Evolutionary conservation across 1,139 yeast species (phyloP).

Genomic region (Saccharomyces hybrid): DNA sequence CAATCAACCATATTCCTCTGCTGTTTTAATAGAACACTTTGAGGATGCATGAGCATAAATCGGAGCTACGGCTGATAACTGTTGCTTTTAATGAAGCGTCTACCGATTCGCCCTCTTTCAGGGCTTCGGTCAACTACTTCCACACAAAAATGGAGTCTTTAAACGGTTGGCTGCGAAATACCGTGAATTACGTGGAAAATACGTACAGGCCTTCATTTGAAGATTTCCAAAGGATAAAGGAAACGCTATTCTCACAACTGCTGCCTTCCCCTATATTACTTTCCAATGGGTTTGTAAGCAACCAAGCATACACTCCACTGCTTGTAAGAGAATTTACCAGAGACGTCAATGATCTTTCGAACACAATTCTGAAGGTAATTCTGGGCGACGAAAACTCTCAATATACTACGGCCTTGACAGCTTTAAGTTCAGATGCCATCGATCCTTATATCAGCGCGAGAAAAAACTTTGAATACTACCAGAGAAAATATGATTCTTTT

Average conservation of each 20-base stretch:
- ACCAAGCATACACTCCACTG: constrained; percentile 64
- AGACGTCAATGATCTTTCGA: constrained; percentile 38
- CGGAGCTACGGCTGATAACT: constrained; percentile 50
- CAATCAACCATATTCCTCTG: too few species aligned
- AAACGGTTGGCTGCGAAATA: constrained; percentile 61
- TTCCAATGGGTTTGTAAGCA: constrained; percentile 55
- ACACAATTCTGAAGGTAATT: constrained; percentile 14
- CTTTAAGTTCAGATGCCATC: constrained; percentile 37
- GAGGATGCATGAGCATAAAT: not conserved
- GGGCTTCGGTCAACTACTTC: constrained; percentile 67
- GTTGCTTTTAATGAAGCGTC: constrained; percentile 87
- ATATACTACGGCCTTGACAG: constrained; percentile 17
- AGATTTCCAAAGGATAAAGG: constrained; percentile 46
- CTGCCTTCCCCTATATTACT: constrained; percentile 47
- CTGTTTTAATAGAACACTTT: not conserved
- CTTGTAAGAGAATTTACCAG: constrained; percentile 50
- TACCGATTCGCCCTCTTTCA: constrained; percentile 80
- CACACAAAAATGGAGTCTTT: constrained; percentile 59
- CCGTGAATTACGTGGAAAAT: constrained; percentile 43
- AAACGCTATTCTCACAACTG: constrained; percentile 43
- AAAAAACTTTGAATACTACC: constrained; percentile 52
- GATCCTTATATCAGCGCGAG: constrained; percentile 47
- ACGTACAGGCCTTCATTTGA: constrained; percentile 44
- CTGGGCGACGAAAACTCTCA: constrained; percentile 13
- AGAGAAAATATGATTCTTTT: constrained; percentile 59